Percentiles rank a stretch among this genome's conserved stretches.
These are phyloP conservation scores for Aspergillus novoparasiticus DNA, from an alignment of 2,329 filamentous ascomycete species.

Conservation along the genomic window DNA sequence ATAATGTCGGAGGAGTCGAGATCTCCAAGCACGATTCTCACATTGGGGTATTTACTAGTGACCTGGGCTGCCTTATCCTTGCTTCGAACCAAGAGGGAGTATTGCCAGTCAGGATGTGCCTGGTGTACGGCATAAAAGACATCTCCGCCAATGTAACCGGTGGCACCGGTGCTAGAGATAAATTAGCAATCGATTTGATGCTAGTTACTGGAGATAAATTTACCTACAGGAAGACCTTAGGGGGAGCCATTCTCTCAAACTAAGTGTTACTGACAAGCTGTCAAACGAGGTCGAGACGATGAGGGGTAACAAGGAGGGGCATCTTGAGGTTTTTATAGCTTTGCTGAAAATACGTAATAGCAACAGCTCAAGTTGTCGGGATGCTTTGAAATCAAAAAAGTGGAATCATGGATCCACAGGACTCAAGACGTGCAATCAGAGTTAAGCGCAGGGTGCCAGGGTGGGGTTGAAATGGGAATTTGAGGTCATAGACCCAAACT, in stretches of 20 bases:
- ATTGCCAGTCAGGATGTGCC: slow-evolving; percentile 51
- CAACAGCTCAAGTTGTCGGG: not conserved
- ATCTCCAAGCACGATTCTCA: slow-evolving; percentile 47
- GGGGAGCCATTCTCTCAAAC: slow-evolving; percentile 27
- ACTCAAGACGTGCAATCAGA: slow-evolving; percentile 13
- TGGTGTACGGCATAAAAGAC: slow-evolving; percentile 50
- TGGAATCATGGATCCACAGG: not conserved
- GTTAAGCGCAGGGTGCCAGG: slow-evolving; percentile 14
- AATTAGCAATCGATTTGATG: not conserved
- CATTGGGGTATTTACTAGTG: slow-evolving; percentile 41
- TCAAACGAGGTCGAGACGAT: not conserved
- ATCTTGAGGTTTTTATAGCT: not conserved
- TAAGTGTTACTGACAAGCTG: not conserved
- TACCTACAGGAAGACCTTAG: slow-evolving; percentile 38
- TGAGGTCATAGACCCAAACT: not conserved
- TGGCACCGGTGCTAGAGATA: slow-evolving; percentile 49
- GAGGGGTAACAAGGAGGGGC: not conserved
- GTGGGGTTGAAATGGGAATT: not conserved
- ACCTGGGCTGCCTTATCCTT: slow-evolving; percentile 46
- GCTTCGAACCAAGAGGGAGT: slow-evolving; percentile 48
- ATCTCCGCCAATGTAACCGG: slow-evolving; percentile 59
- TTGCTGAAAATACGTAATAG: not conserved
- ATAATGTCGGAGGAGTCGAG: slow-evolving; percentile 45
- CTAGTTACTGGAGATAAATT: slow-evolving; percentile 11
- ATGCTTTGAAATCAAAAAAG: slow-evolving; percentile 32